These are phyloP conservation scores for Noccaea caerulescens DNA, from an alignment of 345 rosid species.

Conservation along the genomic window DNA sequence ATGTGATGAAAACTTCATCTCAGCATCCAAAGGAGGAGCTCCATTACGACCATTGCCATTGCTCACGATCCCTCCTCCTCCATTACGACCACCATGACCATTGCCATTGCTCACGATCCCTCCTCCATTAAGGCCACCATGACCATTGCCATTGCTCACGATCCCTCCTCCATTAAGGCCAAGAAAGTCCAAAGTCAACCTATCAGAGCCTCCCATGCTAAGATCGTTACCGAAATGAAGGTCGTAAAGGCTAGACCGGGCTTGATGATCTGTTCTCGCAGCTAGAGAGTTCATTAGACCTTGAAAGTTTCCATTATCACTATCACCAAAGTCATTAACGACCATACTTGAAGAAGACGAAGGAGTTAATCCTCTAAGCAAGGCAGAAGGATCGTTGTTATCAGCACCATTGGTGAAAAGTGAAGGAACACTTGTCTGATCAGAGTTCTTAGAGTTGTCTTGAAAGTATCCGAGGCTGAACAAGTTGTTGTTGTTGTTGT, in stretches of 20 bases:
- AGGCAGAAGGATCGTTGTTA: constrained; percentile 51
- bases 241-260: constrained; percentile 42
- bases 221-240: constrained; percentile 31
- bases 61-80: too few relatives aligned
- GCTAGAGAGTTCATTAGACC: constrained; percentile 68
- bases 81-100: constrained; percentile 27
- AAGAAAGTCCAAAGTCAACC: constrained; percentile 74
- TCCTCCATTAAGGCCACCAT: constrained; percentile 7
- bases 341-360: constrained; percentile 41
- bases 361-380: constrained; percentile 65
- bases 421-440: constrained; percentile 59
- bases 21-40: constrained; percentile 27
- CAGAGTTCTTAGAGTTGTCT: constrained; percentile 39
- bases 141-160: constrained; percentile 46
- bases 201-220: constrained; percentile 49
- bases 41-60: constrained; percentile 3
- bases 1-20: constrained; percentile 30
- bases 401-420: constrained; percentile 69
- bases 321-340: constrained; percentile 42
- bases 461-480: constrained; percentile 64
- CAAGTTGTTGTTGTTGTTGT: constrained; percentile 34
- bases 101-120: constrained; percentile 1
- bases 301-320: constrained; percentile 56
- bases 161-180: constrained; percentile 62
- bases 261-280: constrained; percentile 34